Conservation (phyloP, 192 early-diverging fungal genomes). For the Cladochytrium replicatum region DNA sequence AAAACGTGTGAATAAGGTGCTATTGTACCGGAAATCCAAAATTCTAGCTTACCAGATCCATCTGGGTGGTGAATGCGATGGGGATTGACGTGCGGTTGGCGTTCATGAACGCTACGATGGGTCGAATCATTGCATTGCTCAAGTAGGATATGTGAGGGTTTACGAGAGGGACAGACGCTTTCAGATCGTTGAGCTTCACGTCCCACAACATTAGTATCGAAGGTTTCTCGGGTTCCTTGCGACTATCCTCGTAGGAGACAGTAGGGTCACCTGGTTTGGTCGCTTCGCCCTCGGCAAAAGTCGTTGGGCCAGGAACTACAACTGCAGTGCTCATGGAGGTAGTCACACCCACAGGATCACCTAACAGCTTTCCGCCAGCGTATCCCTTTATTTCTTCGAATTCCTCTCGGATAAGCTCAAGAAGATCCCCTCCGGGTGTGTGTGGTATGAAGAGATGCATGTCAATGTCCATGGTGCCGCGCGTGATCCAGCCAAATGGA, state of each 20-base stretch:
- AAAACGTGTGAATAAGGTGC: constrained; percentile 1
- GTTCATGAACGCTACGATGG: constrained; percentile 92
- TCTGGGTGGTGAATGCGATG: constrained; percentile 67
- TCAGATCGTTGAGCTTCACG: constrained; percentile 82
- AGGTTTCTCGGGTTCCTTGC: neutral
- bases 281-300: too few species aligned
- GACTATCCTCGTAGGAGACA: neutral
- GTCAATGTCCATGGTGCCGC: constrained; percentile 75
- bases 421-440: constrained; percentile 21
- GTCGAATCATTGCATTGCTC: constrained; percentile 76
- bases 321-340: too few species aligned
- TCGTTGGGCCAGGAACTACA: too few species aligned
- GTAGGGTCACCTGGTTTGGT: too few species aligned
- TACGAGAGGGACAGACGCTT: constrained; percentile 74
- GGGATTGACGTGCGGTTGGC: constrained; percentile 77
- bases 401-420: constrained; percentile 34
- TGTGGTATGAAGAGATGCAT: constrained; percentile 42
- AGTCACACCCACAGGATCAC: too few species aligned
- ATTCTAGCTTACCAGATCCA: constrained; percentile 51
- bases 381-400: constrained; percentile 6
- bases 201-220: constrained; percentile 60
- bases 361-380: too few species aligned
- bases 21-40: neutral
- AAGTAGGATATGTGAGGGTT: constrained; percentile 65
- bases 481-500: constrained; percentile 90